These are phyloP conservation scores for Clitoria ternatea DNA, from an alignment of 306 rosid species.

Conservation along the genomic window DNA sequence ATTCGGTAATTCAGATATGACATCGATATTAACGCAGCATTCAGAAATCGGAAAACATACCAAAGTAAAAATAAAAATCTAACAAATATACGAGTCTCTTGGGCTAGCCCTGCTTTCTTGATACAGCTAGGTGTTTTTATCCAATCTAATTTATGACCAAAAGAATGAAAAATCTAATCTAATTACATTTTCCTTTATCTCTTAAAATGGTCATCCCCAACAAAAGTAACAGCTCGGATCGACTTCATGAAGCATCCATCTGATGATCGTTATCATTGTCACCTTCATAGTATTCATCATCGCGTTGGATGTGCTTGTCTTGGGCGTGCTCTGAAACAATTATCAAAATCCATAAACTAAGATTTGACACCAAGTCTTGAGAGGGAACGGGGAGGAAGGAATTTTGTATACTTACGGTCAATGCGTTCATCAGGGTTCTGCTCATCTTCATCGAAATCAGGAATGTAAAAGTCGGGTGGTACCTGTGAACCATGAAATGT, in stretches of 20 bases:
- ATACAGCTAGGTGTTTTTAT: not conserved
- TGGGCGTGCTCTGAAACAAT: constrained; percentile 70
- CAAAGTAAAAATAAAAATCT: not conserved
- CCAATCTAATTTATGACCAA: too few relatives aligned
- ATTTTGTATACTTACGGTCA: constrained; percentile 97
- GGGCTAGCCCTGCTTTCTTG: not conserved
- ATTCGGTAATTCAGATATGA: not conserved
- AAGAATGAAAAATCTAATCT: too few relatives aligned
- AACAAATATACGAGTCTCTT: not conserved
- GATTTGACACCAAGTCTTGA: not conserved
- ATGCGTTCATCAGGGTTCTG: constrained; percentile 95
- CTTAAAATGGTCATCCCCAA: not conserved
- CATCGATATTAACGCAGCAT: not conserved
- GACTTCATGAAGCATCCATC: constrained; percentile 53
- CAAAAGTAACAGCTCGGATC: not conserved
- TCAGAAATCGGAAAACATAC: constrained; percentile 15
- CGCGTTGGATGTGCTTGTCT: constrained; percentile 90
- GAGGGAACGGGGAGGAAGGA: not conserved
- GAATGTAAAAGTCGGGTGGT: constrained; percentile 94
- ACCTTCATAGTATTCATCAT: constrained; percentile 88
- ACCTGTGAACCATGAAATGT: constrained; percentile 52
- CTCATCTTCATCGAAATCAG: constrained; percentile 88
- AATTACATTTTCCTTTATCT: constrained; percentile 25
- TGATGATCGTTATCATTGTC: constrained; percentile 89
- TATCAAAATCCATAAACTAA: constrained; percentile 9